Evolutionary conservation across 495 filamentous ascomycete genomes (phyloP).

Genomic region (Aspergillus haitiensis): DNA sequence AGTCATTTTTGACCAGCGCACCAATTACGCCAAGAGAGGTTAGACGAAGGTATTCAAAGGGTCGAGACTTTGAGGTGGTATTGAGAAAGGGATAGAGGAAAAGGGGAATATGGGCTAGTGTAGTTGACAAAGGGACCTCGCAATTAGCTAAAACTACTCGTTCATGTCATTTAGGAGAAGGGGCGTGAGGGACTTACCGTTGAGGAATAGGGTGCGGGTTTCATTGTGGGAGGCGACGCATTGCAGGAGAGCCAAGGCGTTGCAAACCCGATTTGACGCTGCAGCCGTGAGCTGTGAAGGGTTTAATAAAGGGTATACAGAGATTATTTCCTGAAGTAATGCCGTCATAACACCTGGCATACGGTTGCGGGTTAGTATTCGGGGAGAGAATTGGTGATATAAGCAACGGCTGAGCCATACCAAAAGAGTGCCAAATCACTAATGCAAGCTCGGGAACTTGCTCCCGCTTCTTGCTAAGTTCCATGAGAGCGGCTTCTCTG

Average conservation of each 20-base stretch:
- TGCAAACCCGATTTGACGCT: constrained; percentile 96
- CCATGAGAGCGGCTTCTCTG: constrained; percentile 86
- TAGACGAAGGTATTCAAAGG: constrained; percentile 96
- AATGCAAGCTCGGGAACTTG: constrained; percentile 95
- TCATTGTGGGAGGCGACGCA: constrained; percentile 98
- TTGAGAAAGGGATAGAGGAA: constrained; percentile 99
- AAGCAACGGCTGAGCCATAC: constrained; percentile 51
- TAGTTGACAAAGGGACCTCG: neutral
- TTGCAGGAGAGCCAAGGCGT: constrained; percentile 92
- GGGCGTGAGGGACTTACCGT: constrained; percentile 58
- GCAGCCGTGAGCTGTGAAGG: constrained; percentile 95
- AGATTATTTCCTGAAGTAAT: constrained; percentile 96
- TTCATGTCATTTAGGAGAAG: neutral
- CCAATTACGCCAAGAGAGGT: constrained; percentile 98
- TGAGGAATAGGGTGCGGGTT: constrained; percentile 87
- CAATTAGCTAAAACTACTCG: constrained; percentile 11
- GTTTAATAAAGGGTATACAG: constrained; percentile 94
- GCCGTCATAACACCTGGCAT: constrained; percentile 93
- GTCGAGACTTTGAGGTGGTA: constrained; percentile 96
- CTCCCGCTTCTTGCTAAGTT: constrained; percentile 98
- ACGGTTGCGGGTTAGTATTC: constrained; percentile 24
- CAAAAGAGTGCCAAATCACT: constrained; percentile 98
- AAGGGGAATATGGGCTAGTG: constrained; percentile 90
- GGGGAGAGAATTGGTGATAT: constrained; percentile 19
- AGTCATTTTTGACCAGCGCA: constrained; percentile 98